Base-by-base conservation (phyloP, 2,329 filamentous ascomycete genomes). In the Rutstroemia sp. region DNA sequence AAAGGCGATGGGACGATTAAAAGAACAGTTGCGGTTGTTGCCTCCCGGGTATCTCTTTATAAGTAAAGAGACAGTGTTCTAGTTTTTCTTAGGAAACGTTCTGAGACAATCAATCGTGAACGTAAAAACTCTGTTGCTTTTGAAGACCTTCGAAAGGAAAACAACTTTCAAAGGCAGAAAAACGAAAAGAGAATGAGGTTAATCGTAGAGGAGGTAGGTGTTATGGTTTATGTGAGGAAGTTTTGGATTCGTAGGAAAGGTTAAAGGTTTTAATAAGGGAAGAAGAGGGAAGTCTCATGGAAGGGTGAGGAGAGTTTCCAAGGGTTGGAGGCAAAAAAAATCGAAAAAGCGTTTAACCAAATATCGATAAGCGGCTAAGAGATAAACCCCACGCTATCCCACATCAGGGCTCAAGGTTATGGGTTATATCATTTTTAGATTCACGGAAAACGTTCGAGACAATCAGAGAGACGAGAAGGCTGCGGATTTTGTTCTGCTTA, bases 1-100 rank as follows among this genome's bases (percentile, higher is more conserved):
- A 67, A 68, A 67, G 62, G 61, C 62, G 57, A 62, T 65, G 57
- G 66, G 64, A 65, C 63, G 62, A 67, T 65, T 56, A 60, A 50
- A 55, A 23, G 57, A 62, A 57, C 61, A 63, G 62, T 16, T 30
- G 49, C 16, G 14, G 19, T 47, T 47, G n/a, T 21, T 47, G 16
- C 19, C 44, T 47, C 23, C 21, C 12, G 16, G 12, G 19, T 47
- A 27, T 47, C 23, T 47, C 44, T 23, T 23, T 27, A 27, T 47
- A 21, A 47, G 12, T 27, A 47, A 14, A 47, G 44, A 47, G 27
- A 30, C 8, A 30, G 27, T 30, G 27, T 30, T 30, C 27, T 47
- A 17, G 7, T 47, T 47, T 23, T 47, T 47, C 21, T 47, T 23
- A 23, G 19, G 19, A 40, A 40, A 40, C 38, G 38, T 40, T 40